Evolutionary conservation across 768 basidiomycete species (phyloP), one percentile per base, ranked within the genome.

Genomic region (Termitomyces sp.): DNA sequence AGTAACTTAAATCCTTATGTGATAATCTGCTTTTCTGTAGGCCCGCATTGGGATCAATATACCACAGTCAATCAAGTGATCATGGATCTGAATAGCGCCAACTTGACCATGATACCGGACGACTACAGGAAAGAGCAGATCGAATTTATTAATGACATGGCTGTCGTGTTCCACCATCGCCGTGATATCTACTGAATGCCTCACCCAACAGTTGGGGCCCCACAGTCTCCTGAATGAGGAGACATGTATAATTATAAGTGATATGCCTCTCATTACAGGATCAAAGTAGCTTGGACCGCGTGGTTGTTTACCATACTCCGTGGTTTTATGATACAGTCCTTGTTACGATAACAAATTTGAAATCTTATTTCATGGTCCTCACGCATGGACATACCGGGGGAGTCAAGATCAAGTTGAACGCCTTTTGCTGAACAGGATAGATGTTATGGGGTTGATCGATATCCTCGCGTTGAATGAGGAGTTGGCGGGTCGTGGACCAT

Each of bases 361-460:
- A n/a, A n/a, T n/a, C n/a, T n/a, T n/a, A n/a, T n/a, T n/a, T n/a
- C n/a, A n/a, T n/a, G n/a, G n/a, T n/a, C n/a, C n/a, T n/a, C n/a
- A n/a, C n/a, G n/a, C n/a, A n/a, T n/a, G n/a, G n/a, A n/a, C n/a
- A n/a, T n/a, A n/a, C n/a, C n/a, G 9, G 20, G 39, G 9, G n/a
- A n/a, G n/a, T n/a, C n/a, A n/a, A n/a, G n/a, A n/a, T 51, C 54
- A 54, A n/a, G 55, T 26, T n/a, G n/a, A 41, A 33, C 33, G 41
- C 24, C 58, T 36, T 41, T 70, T 71, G 57, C 68, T 70, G 59
- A 78, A 73, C 70, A 75, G 62, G 59, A 78, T 66, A 39, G 72
- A 65, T 36, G 72, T 72, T 60, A n/a, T 62, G 36, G 60, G 66
- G 59, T 76, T 69, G 8, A 77, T 77, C 16, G 53, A 34, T 31